Evolutionary conservation across 169 alveolate genomes (phyloP).

Genomic region (Toxoplasma gondii): DNA sequence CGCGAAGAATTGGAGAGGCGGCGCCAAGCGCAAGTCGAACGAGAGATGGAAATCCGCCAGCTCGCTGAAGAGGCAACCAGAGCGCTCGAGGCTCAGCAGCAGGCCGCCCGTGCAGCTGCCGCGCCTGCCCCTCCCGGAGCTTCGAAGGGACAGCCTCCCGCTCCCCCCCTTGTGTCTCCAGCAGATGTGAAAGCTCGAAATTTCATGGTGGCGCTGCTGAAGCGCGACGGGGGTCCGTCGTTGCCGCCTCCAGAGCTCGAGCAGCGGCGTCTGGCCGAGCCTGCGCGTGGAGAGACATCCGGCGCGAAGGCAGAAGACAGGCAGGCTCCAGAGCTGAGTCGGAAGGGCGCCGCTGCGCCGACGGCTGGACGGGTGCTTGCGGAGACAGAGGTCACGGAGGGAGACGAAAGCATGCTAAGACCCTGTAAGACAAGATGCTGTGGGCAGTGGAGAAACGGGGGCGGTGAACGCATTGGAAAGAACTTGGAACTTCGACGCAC

Average conservation of each 20-base stretch:
- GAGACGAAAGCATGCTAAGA: too few species aligned
- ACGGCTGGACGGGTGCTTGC: too few species aligned
- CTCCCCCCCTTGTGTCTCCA: not conserved
- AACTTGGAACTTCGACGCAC: too few species aligned
- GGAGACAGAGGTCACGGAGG: too few species aligned
- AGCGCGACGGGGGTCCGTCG: not conserved
- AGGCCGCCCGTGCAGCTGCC: constrained; percentile 12
- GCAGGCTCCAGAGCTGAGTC: too few species aligned
- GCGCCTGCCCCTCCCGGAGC: not conserved
- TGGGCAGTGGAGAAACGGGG: too few species aligned
- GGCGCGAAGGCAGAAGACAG: too few species aligned
- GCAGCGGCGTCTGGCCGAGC: not conserved
- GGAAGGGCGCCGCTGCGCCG: too few species aligned
- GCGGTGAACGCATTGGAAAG: too few species aligned
- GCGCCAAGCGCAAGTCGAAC: not conserved
- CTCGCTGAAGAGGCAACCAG: not conserved
- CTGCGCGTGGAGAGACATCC: not conserved
- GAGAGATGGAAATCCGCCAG: not conserved
- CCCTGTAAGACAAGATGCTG: too few species aligned
- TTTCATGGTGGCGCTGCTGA: not conserved
- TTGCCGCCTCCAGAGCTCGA: constrained; percentile 5
- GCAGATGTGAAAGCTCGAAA: not conserved
- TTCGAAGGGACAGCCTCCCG: not conserved
- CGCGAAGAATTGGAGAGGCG: not conserved
- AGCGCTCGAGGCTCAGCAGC: not conserved